Evolutionary conservation across 2,329 filamentous ascomycete species (phyloP), one percentile per base, ranked within the genome.

Genomic region (Chrysoporthe deuterocubensis): DNA sequence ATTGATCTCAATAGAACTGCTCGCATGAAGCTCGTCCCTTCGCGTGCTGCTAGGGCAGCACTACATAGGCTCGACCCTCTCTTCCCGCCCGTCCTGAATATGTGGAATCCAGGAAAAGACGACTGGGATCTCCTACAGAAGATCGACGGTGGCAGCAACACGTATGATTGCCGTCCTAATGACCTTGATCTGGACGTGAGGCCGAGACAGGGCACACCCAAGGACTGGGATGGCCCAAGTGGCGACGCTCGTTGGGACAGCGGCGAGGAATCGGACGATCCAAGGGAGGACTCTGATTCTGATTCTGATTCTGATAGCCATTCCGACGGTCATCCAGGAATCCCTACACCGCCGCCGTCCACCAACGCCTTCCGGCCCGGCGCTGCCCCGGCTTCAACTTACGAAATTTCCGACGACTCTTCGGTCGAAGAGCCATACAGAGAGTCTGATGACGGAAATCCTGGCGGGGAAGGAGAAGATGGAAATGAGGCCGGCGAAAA

Each of bases 1-100:
- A 18, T 60, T 13, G 63, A 65, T 26, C 42, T 65, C 32, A 65
- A 65, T 18, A 34, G 61, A 44, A 59, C 64, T 34, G 56, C 40
- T 14, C 40, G 44, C 7, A 50, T 40, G 52, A 26, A 21, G 26
- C 52, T 6, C 9, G 32, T 65, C 8, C 54, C 40, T n/a, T 46
- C n/a, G 26, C n/a, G 26, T 13, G 63, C 42, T 37, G 32, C 32
- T 6, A 11, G 16, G 13, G 18, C 26, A 44, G 18, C 8, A 13
- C 42, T 40, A 3, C 6, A 58, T 37, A n/a, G 48, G 26, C 63
- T 65, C 5, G 50, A 26, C 21, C 26, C 13, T 37, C 21, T 61
- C 4, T 61, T 61, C n/a, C 43, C 42, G n/a, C 42, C 42, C 9
- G 16, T 4, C 6, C 21, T 1, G 16, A 32, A 48, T 16, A 32